phyloP scores from a whole-genome alignment of 2,329 filamentous ascomycete species.

The Dactylellina haptotyla region DNA sequence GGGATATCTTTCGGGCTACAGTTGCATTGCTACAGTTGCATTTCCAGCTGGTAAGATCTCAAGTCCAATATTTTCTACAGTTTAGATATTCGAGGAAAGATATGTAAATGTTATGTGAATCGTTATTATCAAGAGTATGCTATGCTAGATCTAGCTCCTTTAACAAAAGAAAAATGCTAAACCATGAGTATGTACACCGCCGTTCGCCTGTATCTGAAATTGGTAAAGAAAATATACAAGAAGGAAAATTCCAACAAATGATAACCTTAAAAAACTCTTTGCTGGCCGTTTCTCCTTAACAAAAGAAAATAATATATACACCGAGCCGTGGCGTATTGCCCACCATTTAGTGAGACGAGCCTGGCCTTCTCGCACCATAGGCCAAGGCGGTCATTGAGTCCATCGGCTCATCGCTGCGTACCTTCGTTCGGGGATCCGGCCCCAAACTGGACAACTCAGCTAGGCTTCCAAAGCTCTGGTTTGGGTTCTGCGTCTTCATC shows the following conservation, averaged over 20 bases:
- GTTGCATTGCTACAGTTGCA: too few species aligned
- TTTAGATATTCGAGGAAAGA: too few species aligned
- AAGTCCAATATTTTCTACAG: not conserved
- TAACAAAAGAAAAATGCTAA: not conserved
- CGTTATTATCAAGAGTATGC: conserved; percentile 14
- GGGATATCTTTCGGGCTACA: too few species aligned
- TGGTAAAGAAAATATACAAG: not conserved
- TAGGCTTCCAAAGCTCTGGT: conserved; percentile 25
- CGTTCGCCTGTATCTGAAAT: not conserved
- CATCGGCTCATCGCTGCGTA: conserved; percentile 6
- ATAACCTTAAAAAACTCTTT: too few species aligned
- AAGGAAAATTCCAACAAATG: not conserved
- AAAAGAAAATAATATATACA: too few species aligned
- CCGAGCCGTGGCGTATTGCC: too few species aligned
- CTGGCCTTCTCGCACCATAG: conserved; percentile 27
- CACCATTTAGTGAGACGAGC: too few species aligned
- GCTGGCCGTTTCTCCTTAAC: too few species aligned
- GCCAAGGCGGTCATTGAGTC: conserved; percentile 34
- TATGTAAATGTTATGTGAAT: not conserved
- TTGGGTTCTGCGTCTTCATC: conserved; percentile 2
- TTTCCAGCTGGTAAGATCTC: too few species aligned
- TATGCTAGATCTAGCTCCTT: conserved; percentile 6
- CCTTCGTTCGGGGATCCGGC: conserved; percentile 13
- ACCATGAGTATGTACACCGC: conserved; percentile 15
- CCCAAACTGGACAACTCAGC: conserved; percentile 28